Conservation (phyloP, 345 rosid genomes). For the Erodium maritimum region DNA sequence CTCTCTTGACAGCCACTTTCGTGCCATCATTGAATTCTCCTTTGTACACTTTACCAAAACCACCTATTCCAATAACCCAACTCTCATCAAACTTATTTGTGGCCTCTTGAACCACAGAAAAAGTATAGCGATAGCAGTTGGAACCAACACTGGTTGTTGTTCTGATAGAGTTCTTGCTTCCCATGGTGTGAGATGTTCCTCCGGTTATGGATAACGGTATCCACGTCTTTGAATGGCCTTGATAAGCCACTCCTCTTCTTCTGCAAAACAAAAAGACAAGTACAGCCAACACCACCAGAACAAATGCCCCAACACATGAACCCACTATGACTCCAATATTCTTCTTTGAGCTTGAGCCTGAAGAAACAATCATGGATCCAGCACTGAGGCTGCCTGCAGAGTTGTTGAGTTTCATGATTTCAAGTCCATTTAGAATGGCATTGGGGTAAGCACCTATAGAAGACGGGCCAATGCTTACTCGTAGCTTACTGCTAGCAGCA, state of each 20-base stretch:
- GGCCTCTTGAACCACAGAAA: slow-evolving; percentile 50
- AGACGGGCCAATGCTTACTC: slow-evolving; percentile 47
- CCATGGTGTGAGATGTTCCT: slow-evolving; percentile 34
- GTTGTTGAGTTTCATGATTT: slow-evolving; percentile 66
- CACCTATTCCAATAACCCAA: slow-evolving; percentile 60
- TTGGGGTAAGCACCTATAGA: slow-evolving; percentile 17
- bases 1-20: slow-evolving; percentile 66
- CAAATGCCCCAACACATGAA: slow-evolving; percentile 21
- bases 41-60: slow-evolving; percentile 71
- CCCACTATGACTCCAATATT: slow-evolving; percentile 36
- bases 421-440: slow-evolving; percentile 68
- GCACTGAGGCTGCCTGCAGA: slow-evolving; percentile 37
- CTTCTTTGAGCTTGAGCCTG: slow-evolving; percentile 29
- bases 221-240: slow-evolving; percentile 57
- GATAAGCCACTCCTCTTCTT: slow-evolving; percentile 16
- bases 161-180: slow-evolving; percentile 42
- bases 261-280: slow-evolving; percentile 24
- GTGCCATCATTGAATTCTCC: slow-evolving; percentile 51
- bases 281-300: slow-evolving; percentile 28
- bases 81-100: slow-evolving; percentile 64
- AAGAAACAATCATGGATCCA: background rate
- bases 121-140: slow-evolving; percentile 40
- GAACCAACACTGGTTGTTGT: slow-evolving; percentile 35
- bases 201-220: slow-evolving; percentile 41
- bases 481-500: slow-evolving; percentile 24